A percentile compares a stretch with the other conserved stretches of the same genome.
phyloP scores from a whole-genome alignment of 345 rosid species.

The Moringa oleifera region DNA sequence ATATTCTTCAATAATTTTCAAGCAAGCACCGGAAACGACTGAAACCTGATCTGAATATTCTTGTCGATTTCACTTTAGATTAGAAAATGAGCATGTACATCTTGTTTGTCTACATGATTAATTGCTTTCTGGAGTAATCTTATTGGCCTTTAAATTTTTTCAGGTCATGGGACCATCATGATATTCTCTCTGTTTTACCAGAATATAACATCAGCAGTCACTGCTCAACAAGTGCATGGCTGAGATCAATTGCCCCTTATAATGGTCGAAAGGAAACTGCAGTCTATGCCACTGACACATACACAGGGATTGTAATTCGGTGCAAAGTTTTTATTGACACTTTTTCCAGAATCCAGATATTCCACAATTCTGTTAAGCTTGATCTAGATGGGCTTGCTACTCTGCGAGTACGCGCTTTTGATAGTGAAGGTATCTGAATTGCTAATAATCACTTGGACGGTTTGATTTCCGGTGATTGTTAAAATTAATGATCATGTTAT shows the following conservation, averaged over 20 bases:
- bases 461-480: not conserved
- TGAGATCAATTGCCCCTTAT: constrained; percentile 70
- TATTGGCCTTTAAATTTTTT: constrained; percentile 14
- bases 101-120: not conserved
- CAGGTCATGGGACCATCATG: constrained; percentile 99
- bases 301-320: constrained; percentile 81
- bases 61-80: no score
- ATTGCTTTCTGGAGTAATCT: not conserved
- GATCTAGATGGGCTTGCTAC: constrained; percentile 96
- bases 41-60: no score
- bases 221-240: constrained; percentile 80
- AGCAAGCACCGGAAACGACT: no score
- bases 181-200: constrained; percentile 71
- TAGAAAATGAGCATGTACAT: not conserved
- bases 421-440: constrained; percentile 54
- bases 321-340: constrained; percentile 95
- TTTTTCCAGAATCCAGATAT: constrained; percentile 83
- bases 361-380: constrained; percentile 86
- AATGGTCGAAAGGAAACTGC: constrained; percentile 88
- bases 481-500: not conserved
- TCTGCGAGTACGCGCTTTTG: constrained; percentile 87
- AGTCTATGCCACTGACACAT: constrained; percentile 75
- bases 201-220: constrained; percentile 71
- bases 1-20: no score
- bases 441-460: not conserved